Percentiles rank a stretch among this genome's conserved stretches.
phyloP scores from a whole-genome alignment of 352 stramenopile species.

The Globisporangium polare region DNA sequence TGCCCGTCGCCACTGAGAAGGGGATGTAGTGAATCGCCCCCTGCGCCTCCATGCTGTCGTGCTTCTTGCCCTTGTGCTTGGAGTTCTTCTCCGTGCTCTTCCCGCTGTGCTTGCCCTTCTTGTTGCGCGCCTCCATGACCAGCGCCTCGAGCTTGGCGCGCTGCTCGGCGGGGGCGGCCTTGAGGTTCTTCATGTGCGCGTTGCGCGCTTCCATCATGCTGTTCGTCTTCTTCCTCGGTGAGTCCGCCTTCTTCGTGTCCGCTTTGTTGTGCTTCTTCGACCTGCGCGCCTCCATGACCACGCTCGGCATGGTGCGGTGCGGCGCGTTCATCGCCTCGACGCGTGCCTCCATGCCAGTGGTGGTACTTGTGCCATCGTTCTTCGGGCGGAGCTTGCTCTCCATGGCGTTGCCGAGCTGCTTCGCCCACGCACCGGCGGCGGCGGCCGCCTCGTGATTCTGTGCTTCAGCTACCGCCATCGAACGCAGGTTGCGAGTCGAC shows the following conservation, averaged over 20 bases:
- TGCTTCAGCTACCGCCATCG: background rate
- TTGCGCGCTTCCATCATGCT: background rate
- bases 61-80: background rate
- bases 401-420: background rate
- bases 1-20: no score
- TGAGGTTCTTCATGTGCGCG: background rate
- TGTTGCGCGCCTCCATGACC: no score
- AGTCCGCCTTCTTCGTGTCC: no score
- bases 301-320: background rate
- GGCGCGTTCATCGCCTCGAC: conserved; percentile 1
- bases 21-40: background rate
- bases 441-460: background rate
- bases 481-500: background rate
- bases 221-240: no score
- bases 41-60: background rate
- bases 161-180: background rate
- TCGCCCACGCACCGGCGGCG: background rate
- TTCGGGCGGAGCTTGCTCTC: background rate
- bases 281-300: conserved; percentile 6
- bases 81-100: background rate
- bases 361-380: background rate
- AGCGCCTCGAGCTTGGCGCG: background rate
- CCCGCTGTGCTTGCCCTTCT: background rate
- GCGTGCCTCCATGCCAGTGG: background rate
- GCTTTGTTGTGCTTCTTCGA: background rate